phyloP scores from a whole-genome alignment of 108 stramenopile genomes.

The Fragilaria radians region DNA sequence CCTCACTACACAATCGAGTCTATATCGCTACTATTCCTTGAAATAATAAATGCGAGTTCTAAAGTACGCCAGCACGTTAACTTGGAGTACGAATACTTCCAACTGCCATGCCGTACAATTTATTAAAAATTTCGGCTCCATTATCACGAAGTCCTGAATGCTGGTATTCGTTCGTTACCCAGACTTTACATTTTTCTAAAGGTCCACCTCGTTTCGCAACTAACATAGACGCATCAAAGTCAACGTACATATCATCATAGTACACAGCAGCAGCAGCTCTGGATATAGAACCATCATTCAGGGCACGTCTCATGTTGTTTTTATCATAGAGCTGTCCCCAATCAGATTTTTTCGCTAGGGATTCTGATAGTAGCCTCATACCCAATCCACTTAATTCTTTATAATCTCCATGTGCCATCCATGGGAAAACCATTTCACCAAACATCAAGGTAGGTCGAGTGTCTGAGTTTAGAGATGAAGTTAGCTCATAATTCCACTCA shows the following conservation, averaged over 20 bases:
- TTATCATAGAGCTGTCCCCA: slow-evolving; percentile 77
- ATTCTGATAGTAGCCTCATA: slow-evolving; percentile 52
- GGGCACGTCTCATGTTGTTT: slow-evolving; percentile 48
- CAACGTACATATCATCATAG: slow-evolving; percentile 94
- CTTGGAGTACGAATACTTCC: slow-evolving; percentile 63
- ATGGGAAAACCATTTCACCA: slow-evolving; percentile 94
- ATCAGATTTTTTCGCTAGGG: slow-evolving; percentile 65
- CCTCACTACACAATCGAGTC: too few relatives aligned
- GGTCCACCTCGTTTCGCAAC: slow-evolving; percentile 51
- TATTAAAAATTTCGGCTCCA: slow-evolving; percentile 73
- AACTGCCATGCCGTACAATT: slow-evolving; percentile 81
- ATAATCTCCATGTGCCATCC: slow-evolving; percentile 88
- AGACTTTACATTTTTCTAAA: slow-evolving; percentile 66
- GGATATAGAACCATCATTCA: slow-evolving; percentile 12
- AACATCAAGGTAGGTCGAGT: slow-evolving; percentile 53
- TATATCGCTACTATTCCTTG: too few relatives aligned
- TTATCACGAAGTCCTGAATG: slow-evolving; percentile 88
- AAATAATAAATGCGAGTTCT: background rate
- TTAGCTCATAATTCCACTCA: slow-evolving; percentile 54
- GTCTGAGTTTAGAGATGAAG: slow-evolving; percentile 22
- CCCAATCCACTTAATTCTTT: slow-evolving; percentile 58
- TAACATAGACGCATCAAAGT: slow-evolving; percentile 69
- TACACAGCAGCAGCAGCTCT: slow-evolving; percentile 82
- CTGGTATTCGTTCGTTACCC: slow-evolving; percentile 91
- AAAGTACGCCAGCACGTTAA: slow-evolving; percentile 15